Base-by-base conservation (phyloP, 257 asterid species). In the Knoxia roxburghii region DNA sequence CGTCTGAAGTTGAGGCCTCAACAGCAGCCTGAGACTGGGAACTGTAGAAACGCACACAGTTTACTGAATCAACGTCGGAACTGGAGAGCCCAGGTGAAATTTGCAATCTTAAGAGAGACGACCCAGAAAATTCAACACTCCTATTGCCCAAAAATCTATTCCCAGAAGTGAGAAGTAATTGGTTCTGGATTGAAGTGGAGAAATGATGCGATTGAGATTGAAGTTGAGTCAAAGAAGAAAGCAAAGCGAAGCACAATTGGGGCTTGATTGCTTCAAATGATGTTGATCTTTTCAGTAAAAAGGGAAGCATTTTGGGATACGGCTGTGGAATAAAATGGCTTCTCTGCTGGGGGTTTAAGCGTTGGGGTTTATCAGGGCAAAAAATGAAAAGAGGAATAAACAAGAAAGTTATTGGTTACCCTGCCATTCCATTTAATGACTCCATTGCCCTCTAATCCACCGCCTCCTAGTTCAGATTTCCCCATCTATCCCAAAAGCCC, bases 1-100 rank as follows among this genome's bases (percentile, higher is more conserved):
- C 97, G 74, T 90, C 97, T 18, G 83, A 71, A 72, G 84, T 87
- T 57, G 96, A 79, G 13, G 89, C 78, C 78, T 87, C 90, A 67
- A 65, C 79, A 24, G 84, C 86, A 70, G 85, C 79, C 67, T 77
- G 84, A 21, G 89, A 82, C 70, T 77, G 86, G 39, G 85, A 86
- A 72, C 87, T 77, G 63, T 74, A 76, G 30, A 48, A 71, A 18
- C 95, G 89, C 20, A 64, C 50, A 57, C 49, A 61, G 29, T 4
- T 61, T 49, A 45, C 40, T 59, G 32, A 48, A 49, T 17, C 30
- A 13, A 21, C 67, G 13, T 18, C 60, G 45, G 29, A 23, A 17
- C 32, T 65, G 12, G 32, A 43, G 58, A 75, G 72, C 68, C 73
- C 82, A 54, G 65, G 61, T 49, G 76, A 65, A 64, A 27, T 32